These are phyloP conservation scores for Vitis labrusca DNA, from an alignment of 164 flowering plant genomes.

Conservation along the genomic window DNA sequence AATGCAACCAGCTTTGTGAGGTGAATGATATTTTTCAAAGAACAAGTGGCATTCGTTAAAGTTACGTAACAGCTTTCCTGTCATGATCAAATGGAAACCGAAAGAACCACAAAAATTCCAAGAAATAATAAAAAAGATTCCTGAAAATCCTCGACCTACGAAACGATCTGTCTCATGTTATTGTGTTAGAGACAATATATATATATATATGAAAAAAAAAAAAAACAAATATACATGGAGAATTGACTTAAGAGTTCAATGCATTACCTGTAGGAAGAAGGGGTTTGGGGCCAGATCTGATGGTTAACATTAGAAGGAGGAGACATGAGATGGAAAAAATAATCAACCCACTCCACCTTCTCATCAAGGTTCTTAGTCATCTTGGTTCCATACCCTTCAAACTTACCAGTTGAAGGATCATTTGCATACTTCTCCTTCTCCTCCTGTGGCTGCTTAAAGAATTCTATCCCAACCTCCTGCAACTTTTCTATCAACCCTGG, in stretches of 20 bases:
- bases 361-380: slow-evolving; percentile 41
- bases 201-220: neutral
- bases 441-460: slow-evolving; percentile 40
- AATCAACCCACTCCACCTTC: slow-evolving; percentile 55
- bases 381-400: slow-evolving; percentile 59
- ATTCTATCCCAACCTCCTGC: slow-evolving; percentile 36
- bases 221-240: no score
- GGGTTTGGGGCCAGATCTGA: slow-evolving; percentile 38
- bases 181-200: neutral
- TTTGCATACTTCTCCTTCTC: slow-evolving; percentile 49
- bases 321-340: slow-evolving; percentile 37
- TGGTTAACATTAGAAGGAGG: slow-evolving; percentile 37
- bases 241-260: neutral
- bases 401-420: slow-evolving; percentile 28
- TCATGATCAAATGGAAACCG: no score
- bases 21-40: no score
- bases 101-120: no score
- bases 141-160: no score
- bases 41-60: no score
- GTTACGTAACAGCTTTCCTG: no score
- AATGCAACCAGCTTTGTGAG: no score
- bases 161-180: no score
- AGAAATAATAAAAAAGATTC: no score
- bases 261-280: slow-evolving; percentile 42
- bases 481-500: slow-evolving; percentile 26